Conservation (phyloP, 805 yeast genomes). For the Blastobotrys parvus region DNA sequence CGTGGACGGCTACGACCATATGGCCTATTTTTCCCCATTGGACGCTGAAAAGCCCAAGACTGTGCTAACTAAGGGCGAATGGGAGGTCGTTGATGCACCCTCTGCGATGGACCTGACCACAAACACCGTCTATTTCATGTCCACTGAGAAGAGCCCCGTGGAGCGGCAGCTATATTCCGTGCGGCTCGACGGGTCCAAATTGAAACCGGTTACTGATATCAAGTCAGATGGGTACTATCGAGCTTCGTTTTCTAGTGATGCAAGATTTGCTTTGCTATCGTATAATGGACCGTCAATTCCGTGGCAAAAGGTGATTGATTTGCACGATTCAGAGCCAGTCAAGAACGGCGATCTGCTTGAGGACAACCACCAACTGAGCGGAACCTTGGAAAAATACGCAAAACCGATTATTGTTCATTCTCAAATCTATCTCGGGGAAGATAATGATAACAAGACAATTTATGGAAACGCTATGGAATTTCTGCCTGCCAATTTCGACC, state of each 20-base stretch:
- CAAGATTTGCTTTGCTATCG: conserved; percentile 59
- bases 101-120: conserved; percentile 39
- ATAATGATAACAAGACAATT: conserved; percentile 30
- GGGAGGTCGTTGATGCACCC: conserved; percentile 85
- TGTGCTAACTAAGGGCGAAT: conserved; percentile 63
- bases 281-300: conserved; percentile 79
- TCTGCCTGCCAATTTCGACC: conserved; percentile 64
- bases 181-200: conserved; percentile 39
- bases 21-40: conserved; percentile 78
- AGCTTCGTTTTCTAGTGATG: conserved; percentile 72
- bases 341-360: conserved; percentile 26
- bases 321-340: conserved; percentile 29
- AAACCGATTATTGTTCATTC: conserved; percentile 50
- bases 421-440: conserved; percentile 36
- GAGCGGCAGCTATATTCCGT: conserved; percentile 81
- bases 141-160: conserved; percentile 68
- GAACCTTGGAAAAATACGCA: conserved; percentile 32
- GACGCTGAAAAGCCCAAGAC: conserved; percentile 40
- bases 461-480: conserved; percentile 62
- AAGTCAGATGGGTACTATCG: conserved; percentile 54
- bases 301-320: conserved; percentile 59
- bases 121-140: conserved; percentile 53
- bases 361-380: conserved; percentile 23
- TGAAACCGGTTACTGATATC: conserved; percentile 42
- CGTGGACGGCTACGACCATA: conserved; percentile 51